Evolutionary conservation across 139 green algal species (phyloP).

Genomic region (Chlamydomonas sp.): DNA sequence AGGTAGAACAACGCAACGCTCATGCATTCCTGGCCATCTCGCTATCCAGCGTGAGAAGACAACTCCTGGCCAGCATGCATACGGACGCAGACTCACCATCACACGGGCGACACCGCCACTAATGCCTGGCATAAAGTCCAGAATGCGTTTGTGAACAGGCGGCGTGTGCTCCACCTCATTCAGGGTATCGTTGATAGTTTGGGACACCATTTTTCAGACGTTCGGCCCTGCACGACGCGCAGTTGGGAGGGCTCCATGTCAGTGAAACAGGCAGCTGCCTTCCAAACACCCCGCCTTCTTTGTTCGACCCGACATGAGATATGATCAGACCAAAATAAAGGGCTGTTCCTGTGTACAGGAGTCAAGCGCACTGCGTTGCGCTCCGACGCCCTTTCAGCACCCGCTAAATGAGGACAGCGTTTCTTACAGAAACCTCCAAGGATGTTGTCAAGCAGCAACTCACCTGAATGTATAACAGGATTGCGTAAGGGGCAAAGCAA

Average conservation of each 20-base stretch:
- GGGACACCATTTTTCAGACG: neutral
- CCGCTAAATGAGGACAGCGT: no score
- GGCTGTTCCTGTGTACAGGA: no score
- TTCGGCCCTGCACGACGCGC: no score
- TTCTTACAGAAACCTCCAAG: no score
- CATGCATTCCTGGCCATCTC: neutral
- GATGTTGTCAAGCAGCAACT: no score
- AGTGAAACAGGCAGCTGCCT: neutral
- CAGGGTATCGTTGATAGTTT: conserved; percentile 24
- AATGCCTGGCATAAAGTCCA: conserved; percentile 51
- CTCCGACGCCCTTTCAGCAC: no score
- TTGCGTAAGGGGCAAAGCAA: no score
- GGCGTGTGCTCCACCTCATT: conserved; percentile 52
- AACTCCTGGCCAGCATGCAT: no score
- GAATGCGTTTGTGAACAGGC: conserved; percentile 44
- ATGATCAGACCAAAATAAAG: no score
- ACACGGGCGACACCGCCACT: conserved; percentile 50
- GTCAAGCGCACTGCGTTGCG: no score
- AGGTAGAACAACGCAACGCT: neutral
- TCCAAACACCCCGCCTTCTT: neutral
- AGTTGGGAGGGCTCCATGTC: neutral
- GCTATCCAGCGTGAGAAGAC: neutral
- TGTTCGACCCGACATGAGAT: no score
- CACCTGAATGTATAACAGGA: no score
- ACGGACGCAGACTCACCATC: conserved; percentile 4